Evolutionary conservation across 805 yeast species (phyloP).

Genomic region (Maudiozyma pseudohumilis): DNA sequence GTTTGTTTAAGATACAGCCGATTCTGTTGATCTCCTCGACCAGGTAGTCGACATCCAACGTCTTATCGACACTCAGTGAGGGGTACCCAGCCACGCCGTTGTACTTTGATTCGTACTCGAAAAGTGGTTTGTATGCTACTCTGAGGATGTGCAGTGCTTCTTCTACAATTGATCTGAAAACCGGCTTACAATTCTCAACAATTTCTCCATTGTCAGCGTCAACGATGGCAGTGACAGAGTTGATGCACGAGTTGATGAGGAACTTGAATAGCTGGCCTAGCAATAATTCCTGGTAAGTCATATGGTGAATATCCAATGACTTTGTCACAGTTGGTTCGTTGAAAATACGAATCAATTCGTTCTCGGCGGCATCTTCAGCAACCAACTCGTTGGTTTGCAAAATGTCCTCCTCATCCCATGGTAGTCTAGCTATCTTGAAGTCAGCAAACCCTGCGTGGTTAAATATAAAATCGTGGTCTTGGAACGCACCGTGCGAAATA

Average conservation of each 20-base stretch:
- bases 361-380: conserved; percentile 9
- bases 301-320: conserved; percentile 23
- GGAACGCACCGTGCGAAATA: conserved; percentile 75
- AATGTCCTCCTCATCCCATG: conserved; percentile 27
- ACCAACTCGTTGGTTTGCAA: conserved; percentile 16
- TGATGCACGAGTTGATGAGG: conserved; percentile 71
- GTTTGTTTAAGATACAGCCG: conserved; percentile 39
- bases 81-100: conserved; percentile 21
- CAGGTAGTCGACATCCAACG: conserved; percentile 28
- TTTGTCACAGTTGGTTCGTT: conserved; percentile 16
- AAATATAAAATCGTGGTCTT: conserved; percentile 31
- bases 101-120: conserved; percentile 19
- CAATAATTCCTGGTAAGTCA: conserved; percentile 40
- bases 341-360: conserved; percentile 25
- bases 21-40: conserved; percentile 30
- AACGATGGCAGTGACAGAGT: conserved; percentile 69
- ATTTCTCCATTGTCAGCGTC: conserved; percentile 75
- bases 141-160: conserved; percentile 29
- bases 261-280: conserved; percentile 66
- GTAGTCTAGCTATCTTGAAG: conserved; percentile 48
- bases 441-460: conserved; percentile 68
- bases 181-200: conserved; percentile 35
- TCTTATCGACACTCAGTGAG: conserved; percentile 17
- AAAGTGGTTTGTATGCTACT: conserved; percentile 21
- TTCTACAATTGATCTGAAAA: conserved; percentile 28